These are phyloP conservation scores for Hanseniaspora vineae DNA, from an alignment of 805 yeast species.

Conservation along the genomic window DNA sequence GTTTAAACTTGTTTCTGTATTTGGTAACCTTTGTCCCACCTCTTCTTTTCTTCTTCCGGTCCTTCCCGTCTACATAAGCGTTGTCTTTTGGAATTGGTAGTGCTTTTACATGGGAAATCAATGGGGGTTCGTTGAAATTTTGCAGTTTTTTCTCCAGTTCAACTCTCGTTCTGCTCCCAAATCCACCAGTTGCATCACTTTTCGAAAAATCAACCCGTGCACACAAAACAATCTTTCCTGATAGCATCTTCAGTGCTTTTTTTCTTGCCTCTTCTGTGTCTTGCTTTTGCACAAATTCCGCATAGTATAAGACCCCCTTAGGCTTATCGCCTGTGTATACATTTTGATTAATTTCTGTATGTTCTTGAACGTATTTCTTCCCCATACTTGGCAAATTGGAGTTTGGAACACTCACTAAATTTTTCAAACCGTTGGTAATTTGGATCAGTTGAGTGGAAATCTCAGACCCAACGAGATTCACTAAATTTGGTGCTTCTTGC, in stretches of 20 bases:
- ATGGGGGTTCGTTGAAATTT: constrained; percentile 70
- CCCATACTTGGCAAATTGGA: constrained; percentile 80
- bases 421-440: constrained; percentile 52
- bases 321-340: constrained; percentile 33
- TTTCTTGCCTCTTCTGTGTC: constrained; percentile 14
- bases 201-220: constrained; percentile 64
- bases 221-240: constrained; percentile 71
- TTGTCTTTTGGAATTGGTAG: constrained; percentile 42
- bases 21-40: constrained; percentile 78
- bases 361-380: constrained; percentile 24
- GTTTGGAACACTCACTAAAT: constrained; percentile 58
- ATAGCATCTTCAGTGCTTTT: constrained; percentile 63
- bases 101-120: constrained; percentile 53
- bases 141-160: constrained; percentile 57
- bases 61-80: constrained; percentile 25
- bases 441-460: constrained; percentile 65
- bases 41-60: constrained; percentile 64
- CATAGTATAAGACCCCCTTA: constrained; percentile 55
- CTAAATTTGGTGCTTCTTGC: constrained; percentile 64
- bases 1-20: constrained; percentile 64
- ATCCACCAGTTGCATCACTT: constrained; percentile 29
- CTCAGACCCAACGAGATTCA: constrained; percentile 57
- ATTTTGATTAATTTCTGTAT: not conserved
- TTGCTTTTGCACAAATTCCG: constrained; percentile 44
- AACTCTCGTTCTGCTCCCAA: constrained; percentile 45